A percentile compares a stretch with the other conserved stretches of the same genome.
phyloP scores from a whole-genome alignment of 768 basidiomycete species.

The Agrocybe praecox region DNA sequence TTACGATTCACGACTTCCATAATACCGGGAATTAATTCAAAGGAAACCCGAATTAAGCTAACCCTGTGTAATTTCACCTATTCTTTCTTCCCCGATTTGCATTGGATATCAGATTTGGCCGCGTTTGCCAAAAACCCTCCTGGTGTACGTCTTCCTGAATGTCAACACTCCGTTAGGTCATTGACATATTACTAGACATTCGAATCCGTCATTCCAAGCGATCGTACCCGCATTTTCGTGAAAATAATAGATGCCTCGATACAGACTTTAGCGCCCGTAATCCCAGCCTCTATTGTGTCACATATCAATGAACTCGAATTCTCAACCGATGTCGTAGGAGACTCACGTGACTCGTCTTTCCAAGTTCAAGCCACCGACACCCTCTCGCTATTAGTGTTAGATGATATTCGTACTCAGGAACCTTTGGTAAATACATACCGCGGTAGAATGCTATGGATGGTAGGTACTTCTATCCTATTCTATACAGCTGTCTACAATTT shows the following conservation, averaged over 20 bases:
- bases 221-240: slow-evolving; percentile 74
- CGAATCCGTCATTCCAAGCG: slow-evolving; percentile 89
- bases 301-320: slow-evolving; percentile 70
- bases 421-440: slow-evolving; percentile 17
- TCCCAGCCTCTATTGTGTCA: slow-evolving; percentile 68
- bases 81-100: slow-evolving; percentile 60
- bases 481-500: neutral
- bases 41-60: slow-evolving; percentile 76
- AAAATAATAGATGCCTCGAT: slow-evolving; percentile 69
- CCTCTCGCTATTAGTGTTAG: slow-evolving; percentile 48
- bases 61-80: slow-evolving; percentile 66
- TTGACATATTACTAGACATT: slow-evolving; percentile 60
- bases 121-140: slow-evolving; percentile 81
- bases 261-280: slow-evolving; percentile 54
- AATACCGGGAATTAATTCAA: slow-evolving; percentile 62
- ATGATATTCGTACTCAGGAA: slow-evolving; percentile 28
- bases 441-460: slow-evolving; percentile 69
- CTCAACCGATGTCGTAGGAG: slow-evolving; percentile 72
- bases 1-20: slow-evolving; percentile 67
- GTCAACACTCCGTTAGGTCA: neutral
- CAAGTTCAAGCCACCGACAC: slow-evolving; percentile 48
- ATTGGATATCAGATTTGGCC: slow-evolving; percentile 63
- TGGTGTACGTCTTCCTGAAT: slow-evolving; percentile 59
- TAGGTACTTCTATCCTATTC: slow-evolving; percentile 29
- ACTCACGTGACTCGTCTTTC: slow-evolving; percentile 58